Percentiles rank a stretch among this genome's conserved stretches.
phyloP scores from a whole-genome alignment of 805 yeast species.

The Ogataea methylovora region DNA sequence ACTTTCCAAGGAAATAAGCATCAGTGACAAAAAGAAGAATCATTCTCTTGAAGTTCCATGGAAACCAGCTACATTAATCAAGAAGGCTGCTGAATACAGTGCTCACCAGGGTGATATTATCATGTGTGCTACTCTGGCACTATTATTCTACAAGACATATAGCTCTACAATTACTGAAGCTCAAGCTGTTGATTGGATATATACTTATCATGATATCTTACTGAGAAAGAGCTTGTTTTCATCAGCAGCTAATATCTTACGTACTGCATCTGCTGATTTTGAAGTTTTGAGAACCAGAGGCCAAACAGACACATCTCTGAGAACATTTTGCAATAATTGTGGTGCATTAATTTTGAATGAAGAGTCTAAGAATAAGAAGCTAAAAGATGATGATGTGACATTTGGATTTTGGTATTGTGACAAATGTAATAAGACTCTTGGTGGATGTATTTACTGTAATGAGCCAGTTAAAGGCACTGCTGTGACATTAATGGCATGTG shows the following conservation, averaged over 20 bases:
- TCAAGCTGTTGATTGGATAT: constrained; percentile 47
- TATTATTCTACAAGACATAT: constrained; percentile 41
- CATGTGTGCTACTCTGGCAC: constrained; percentile 48
- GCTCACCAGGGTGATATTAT: constrained; percentile 57
- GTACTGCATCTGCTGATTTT: constrained; percentile 24
- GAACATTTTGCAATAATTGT: constrained; percentile 59
- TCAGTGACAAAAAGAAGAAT: constrained; percentile 16
- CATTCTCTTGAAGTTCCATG: constrained; percentile 39
- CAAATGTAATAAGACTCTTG: constrained; percentile 50
- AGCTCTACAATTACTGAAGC: constrained; percentile 20
- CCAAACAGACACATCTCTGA: constrained; percentile 33
- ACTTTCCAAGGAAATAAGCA: constrained; percentile 7
- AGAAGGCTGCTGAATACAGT: constrained; percentile 47
- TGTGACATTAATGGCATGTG: constrained; percentile 59
- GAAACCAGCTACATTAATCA: constrained; percentile 43
- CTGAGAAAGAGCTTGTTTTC: constrained; percentile 43
- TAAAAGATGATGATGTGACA: constrained; percentile 24
- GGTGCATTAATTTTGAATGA: constrained; percentile 54
- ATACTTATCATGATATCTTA: constrained; percentile 47
- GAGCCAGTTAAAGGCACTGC: constrained; percentile 70
- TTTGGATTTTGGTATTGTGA: constrained; percentile 87
- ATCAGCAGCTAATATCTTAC: constrained; percentile 49
- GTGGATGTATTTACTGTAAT: constrained; percentile 71
- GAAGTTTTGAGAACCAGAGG: constrained; percentile 27
- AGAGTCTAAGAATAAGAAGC: constrained; percentile 32